Evolutionary conservation across 495 filamentous ascomycete genomes (phyloP).

Genomic region (Melanomma pulvis-pyrius): DNA sequence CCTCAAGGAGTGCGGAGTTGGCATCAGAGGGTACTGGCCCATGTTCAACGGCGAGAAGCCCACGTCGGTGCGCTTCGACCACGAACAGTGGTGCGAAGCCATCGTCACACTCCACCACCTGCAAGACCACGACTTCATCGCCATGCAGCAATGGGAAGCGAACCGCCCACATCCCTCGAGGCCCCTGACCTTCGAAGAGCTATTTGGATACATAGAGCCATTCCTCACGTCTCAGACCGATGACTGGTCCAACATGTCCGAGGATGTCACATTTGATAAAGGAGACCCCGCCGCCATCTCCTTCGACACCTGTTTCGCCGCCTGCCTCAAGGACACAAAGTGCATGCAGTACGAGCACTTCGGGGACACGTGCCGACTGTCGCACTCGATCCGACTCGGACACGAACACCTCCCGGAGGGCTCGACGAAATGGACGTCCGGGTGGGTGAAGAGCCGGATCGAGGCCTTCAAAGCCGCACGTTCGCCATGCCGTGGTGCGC

Average conservation of each 20-base stretch:
- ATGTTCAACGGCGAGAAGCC: slow-evolving; percentile 37
- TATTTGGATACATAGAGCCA: slow-evolving; percentile 29
- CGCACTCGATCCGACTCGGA: slow-evolving; percentile 19
- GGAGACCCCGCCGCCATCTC: slow-evolving; percentile 9
- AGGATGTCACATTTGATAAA: slow-evolving; percentile 13
- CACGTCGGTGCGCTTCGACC: slow-evolving; percentile 16
- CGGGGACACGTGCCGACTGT: slow-evolving; percentile 21
- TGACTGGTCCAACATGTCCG: slow-evolving; percentile 37
- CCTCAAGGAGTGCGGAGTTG: slow-evolving; percentile 25
- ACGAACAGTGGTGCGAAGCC: slow-evolving; percentile 36
- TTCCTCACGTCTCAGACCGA: neutral
- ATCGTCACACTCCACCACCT: slow-evolving; percentile 35
- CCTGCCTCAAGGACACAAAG: slow-evolving; percentile 19
- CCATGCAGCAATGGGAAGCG: slow-evolving; percentile 25
- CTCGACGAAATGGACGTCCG: slow-evolving; percentile 20
- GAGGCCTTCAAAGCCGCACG: slow-evolving; percentile 21
- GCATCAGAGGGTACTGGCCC: slow-evolving; percentile 27
- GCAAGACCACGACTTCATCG: slow-evolving; percentile 23
- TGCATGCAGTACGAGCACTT: slow-evolving; percentile 32
- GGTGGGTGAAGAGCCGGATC: slow-evolving; percentile 30
- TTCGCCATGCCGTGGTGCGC: slow-evolving; percentile 25
- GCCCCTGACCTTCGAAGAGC: slow-evolving; percentile 33
- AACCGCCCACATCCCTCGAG: slow-evolving; percentile 7
- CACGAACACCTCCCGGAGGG: slow-evolving; percentile 16
- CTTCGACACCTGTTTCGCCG: slow-evolving; percentile 25